Base-by-base conservation (phyloP, 2,329 filamentous ascomycete genomes). In the Fusarium domesticum region DNA sequence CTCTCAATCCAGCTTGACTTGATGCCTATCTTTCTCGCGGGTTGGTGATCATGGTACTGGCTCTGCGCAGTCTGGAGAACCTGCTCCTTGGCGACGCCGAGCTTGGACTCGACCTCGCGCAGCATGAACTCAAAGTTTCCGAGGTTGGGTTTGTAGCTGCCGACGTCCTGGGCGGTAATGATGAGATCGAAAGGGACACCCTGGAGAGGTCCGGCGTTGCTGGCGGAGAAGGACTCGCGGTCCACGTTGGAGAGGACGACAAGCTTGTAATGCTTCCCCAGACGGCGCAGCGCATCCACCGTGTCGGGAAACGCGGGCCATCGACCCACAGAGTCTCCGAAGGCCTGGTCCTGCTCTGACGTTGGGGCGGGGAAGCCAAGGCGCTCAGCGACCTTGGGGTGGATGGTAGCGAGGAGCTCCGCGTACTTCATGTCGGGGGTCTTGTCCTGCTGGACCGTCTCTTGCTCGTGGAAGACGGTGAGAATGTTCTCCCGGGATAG, bases 81-180 rank as follows among this genome's bases (percentile, higher is more conserved):
- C 56, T 79, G 64, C 0, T 68, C 66, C 53, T 77, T 80, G 40
- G 70, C 66, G 0, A 84, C 63, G 0, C 77, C 79, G 54, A 85
- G 80, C n/a, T 73, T 70, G 2, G 66, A 57, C 56, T 76, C 48
- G 2, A 80, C 75, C 37, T 77, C 68, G 10, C 68, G 62, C 5
- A 88, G 60, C 72, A 89, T 72, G 59, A 83, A 81, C 43, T 80
- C 72, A 46, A 89, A 89, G 51, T 89, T 88, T 39, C 69, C 67
- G 20, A 70, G 57, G 53, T 82, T 73, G 0, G 86, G 86, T 66
- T 89, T 90, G 60, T 89, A 89, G 12, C 73, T 77, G 0, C 85
- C 84, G 19, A 89, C 77, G 32, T 87, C 81, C 61, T 89, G 72
- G 0, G 85, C 86, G 0, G 84, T 88, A 58, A 84, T 76, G 30